Evolutionary conservation across 768 basidiomycete species (phyloP).

Genomic region (Lentinula sp.): DNA sequence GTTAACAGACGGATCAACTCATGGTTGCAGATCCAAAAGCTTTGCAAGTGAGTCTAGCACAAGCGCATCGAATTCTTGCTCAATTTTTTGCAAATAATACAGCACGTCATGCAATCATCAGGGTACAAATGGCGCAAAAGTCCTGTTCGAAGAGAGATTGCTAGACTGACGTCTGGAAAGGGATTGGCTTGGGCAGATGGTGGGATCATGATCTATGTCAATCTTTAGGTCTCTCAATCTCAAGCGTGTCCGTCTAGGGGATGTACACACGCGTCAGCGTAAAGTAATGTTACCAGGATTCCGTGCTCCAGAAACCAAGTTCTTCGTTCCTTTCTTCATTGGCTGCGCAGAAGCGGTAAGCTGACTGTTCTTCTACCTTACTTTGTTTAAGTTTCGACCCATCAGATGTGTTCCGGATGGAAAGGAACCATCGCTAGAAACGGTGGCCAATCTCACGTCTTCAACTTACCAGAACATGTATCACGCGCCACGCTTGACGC

Average conservation of each 20-base stretch:
- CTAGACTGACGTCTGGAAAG: conserved; percentile 16
- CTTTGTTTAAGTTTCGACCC: not conserved
- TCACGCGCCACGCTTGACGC: conserved; percentile 29
- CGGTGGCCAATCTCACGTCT: conserved; percentile 9
- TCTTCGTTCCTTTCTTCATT: conserved; percentile 22
- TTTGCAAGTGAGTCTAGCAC: conserved; percentile 9
- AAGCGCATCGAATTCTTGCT: not conserved
- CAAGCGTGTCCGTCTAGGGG: conserved; percentile 6
- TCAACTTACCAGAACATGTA: conserved; percentile 22
- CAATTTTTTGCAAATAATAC: not conserved
- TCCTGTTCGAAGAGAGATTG: conserved; percentile 13
- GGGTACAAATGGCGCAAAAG: conserved; percentile 24
- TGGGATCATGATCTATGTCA: not conserved
- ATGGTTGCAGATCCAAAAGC: conserved; percentile 26
- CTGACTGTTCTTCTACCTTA: no score
- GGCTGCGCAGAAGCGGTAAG: conserved; percentile 20
- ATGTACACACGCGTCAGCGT: conserved; percentile 21
- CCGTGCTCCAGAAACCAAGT: conserved; percentile 18
- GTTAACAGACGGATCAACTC: conserved; percentile 18
- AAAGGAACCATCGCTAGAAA: conserved; percentile 16
- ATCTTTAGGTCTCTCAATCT: conserved; percentile 15
- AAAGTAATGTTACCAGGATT: conserved; percentile 30
- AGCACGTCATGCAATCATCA: conserved; percentile 22
- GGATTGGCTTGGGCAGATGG: conserved; percentile 24
- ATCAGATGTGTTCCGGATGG: conserved; percentile 20